Evolutionary conservation across 805 yeast genomes (phyloP).

Genomic region (Candida maris): DNA sequence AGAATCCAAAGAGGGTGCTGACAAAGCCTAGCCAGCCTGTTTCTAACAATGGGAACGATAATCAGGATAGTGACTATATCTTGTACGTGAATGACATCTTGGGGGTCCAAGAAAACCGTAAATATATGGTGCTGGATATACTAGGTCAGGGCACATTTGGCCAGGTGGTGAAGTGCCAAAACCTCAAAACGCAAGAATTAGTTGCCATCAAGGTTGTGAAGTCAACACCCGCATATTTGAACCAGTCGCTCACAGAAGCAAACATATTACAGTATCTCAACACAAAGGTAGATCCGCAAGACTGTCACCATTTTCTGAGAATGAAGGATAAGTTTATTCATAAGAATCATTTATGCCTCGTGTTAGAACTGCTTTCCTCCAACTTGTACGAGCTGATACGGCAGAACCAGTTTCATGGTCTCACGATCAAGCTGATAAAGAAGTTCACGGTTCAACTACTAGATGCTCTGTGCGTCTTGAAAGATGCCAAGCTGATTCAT

Average conservation of each 20-base stretch:
- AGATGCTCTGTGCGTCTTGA: conserved; percentile 75
- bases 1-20: conserved; percentile 86
- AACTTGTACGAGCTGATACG: conserved; percentile 87
- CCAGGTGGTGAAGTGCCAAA: conserved; percentile 93
- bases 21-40: conserved; percentile 89
- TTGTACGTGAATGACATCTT: conserved; percentile 90
- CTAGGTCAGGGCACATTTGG: conserved; percentile 98
- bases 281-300: conserved; percentile 61
- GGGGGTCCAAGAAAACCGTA: conserved; percentile 80
- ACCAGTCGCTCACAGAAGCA: conserved; percentile 90
- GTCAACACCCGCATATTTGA: conserved; percentile 84
- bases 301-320: conserved; percentile 70
- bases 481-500: conserved; percentile 81
- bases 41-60: conserved; percentile 80
- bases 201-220: conserved; percentile 95
- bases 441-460: conserved; percentile 76
- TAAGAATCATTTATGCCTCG: conserved; percentile 88
- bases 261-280: conserved; percentile 79
- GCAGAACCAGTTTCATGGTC: conserved; percentile 91
- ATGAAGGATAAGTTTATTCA: conserved; percentile 87
- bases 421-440: conserved; percentile 73
- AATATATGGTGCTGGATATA: conserved; percentile 84
- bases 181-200: conserved; percentile 67
- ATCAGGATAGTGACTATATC: conserved; percentile 85
- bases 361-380: conserved; percentile 83